A percentile compares a stretch with the other conserved stretches of the same genome.
phyloP scores from a whole-genome alignment of 441 rosid genomes.

The Gossypium lobatum region DNA sequence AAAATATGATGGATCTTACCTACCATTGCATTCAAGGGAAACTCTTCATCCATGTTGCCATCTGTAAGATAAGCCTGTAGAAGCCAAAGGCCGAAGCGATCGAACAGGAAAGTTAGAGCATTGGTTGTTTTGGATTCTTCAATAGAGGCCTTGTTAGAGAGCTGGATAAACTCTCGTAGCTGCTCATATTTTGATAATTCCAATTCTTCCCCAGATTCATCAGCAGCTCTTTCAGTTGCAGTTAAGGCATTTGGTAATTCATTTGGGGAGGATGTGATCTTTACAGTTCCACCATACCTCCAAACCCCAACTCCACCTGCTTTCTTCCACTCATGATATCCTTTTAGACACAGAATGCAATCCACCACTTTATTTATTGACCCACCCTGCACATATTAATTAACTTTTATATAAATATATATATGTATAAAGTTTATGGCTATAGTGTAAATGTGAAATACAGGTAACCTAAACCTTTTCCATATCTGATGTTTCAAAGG shows the following conservation, averaged over 20 bases:
- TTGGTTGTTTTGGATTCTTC: constrained; percentile 78
- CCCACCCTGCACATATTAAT: constrained; percentile 52
- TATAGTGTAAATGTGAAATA: background rate
- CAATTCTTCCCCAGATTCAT: constrained; percentile 76
- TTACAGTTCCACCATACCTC: constrained; percentile 95
- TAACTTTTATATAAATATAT: background rate
- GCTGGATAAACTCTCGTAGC: constrained; percentile 77
- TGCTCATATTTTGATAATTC: constrained; percentile 86
- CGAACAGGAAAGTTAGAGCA: constrained; percentile 72
- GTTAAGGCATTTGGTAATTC: constrained; percentile 44
- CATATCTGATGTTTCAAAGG: constrained; percentile 85
- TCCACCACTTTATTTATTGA: constrained; percentile 90
- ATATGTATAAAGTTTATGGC: background rate
- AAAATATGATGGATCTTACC: constrained; percentile 41
- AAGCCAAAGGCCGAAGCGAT: constrained; percentile 73
- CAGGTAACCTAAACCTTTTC: constrained; percentile 52
- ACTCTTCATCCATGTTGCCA: constrained; percentile 38
- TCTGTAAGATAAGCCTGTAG: constrained; percentile 75
- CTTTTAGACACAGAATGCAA: constrained; percentile 91
- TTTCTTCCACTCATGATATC: constrained; percentile 93
- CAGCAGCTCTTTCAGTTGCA: constrained; percentile 72
- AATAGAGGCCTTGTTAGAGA: constrained; percentile 58
- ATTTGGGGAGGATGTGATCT: constrained; percentile 72
- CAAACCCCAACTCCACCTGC: constrained; percentile 92
- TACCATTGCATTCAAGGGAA: constrained; percentile 93